Evolutionary conservation across 495 filamentous ascomycete species (phyloP), one percentile per base, ranked within the genome.

Genomic region (Lasiosphaeria miniovina): DNA sequence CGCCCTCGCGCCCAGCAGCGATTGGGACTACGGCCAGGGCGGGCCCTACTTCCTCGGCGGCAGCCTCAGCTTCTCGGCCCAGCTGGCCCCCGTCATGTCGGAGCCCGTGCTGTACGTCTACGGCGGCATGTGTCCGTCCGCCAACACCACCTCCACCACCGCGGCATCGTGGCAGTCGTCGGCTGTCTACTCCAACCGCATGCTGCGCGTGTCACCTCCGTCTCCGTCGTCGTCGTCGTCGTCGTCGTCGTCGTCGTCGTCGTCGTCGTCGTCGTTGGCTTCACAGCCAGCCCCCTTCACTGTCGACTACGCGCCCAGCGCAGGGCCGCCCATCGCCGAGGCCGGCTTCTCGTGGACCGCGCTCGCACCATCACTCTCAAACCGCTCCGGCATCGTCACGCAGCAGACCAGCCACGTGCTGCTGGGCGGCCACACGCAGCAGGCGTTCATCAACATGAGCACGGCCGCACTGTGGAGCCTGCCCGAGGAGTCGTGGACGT

Each of bases 401-500:
- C 84, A 88, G 65, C 85, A 91, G 67, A 86, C 86, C 52, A 85
- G 85, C 54, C 93, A 89, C 54, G 84, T 97, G 6, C 74, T 98
- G 12, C 75, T 97, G 45, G 93, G 93, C 11, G 93, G 93, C 0
- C 90, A 97, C 68, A 96, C 92, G 0, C 77, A 84, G 61, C 65
- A 76, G 12, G 93, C 91, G 0, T 97, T 96, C 64, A 84, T 96
- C 68, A 96, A 96, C 69, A 96, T 95, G 89, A 91, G 89, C 36
- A 89, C 91, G 59, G 82, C 93, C 8, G 93, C 93, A 0, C 74
- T 98, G 1, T 96, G 92, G 76, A 90, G 84, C 33, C 76, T 96
- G 15, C 93, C 93, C 4, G 87, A 95, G 63, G 85, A 90, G 62
- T 89, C 82, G 57, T 98, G 93, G 93, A 85, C 80, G 43, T 96